Evolutionary conservation across 441 rosid genomes (phyloP), one percentile per base, ranked within the genome.

Genomic region (Euphorbia corollata): DNA sequence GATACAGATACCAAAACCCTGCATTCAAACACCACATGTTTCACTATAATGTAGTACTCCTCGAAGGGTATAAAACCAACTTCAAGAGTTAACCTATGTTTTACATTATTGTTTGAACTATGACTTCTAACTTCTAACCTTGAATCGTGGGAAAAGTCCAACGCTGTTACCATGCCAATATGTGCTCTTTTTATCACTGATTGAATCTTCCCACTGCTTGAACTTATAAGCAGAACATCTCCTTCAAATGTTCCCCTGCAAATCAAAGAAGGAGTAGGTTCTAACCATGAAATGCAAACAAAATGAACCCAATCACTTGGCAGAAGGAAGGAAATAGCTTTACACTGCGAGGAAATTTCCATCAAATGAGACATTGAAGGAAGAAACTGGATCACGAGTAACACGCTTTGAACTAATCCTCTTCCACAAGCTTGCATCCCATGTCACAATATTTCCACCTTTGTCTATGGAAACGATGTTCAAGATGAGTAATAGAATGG

Each of bases 331-430:
- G 58, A 32, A 12, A 56, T 68, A 55, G 22, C 38, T 73, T 56
- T 82, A 94, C 98, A 90, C 38, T 54, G 97, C 97, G 62, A 92
- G 86, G 67, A 90, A 81, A 71, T 85, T 86, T 66, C 98, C 98
- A 71, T 90, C 92, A 61, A 83, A 73, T 63, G 98, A 95, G 74
- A 92, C 85, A 85, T 82, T 81, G 77, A 95, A 86, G 15, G 97
- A 86, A 23, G 86, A 67, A 74, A 88, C 71, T 27, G 90, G 64
- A 48, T 86, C 86, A 10, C 87, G 82, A 55, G 71, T 81, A 24
- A 88, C 78, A 65, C 58, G 86, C 76, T 81, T 90, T 56, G 95
- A 75, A 63, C 76, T 53, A 3, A 64, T 80, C 72, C 91, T 90
- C 68, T 58, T 83, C 96, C 95, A 90, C 0, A 81, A 69, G 73